phyloP scores from a whole-genome alignment of 2,329 filamentous ascomycete species.

The Myriangium duriaei region DNA sequence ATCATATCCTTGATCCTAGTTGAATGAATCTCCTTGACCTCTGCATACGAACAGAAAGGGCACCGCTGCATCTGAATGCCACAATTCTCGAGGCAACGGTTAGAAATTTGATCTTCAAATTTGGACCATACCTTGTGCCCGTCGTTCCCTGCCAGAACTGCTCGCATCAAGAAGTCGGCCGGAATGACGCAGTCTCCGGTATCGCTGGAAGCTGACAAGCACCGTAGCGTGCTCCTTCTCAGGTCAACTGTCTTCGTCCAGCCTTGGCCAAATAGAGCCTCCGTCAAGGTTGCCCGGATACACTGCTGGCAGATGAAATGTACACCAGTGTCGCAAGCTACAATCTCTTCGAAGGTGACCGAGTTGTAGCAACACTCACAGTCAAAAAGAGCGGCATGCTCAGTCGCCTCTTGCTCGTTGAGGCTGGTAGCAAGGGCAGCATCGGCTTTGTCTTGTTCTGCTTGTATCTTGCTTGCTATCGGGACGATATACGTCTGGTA shows the following conservation, averaged over 20 bases:
- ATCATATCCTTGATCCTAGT: conserved; percentile 27
- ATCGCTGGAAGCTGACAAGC: conserved; percentile 60
- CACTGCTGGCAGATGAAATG: conserved; percentile 75
- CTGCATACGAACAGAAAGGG: conserved; percentile 84
- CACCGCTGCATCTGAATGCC: conserved; percentile 68
- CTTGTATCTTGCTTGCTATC: conserved; percentile 25
- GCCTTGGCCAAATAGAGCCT: conserved; percentile 85
- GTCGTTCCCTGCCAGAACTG: conserved; percentile 51
- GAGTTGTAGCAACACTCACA: conserved; percentile 69
- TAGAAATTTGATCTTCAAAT: conserved; percentile 67
- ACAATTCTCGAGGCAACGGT: conserved; percentile 61
- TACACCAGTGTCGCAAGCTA: conserved; percentile 53
- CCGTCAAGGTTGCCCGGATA: conserved; percentile 66
- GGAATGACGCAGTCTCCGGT: conserved; percentile 62
- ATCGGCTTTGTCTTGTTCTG: conserved; percentile 29
- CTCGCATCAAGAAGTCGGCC: conserved; percentile 55
- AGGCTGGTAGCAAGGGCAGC: conserved; percentile 30
- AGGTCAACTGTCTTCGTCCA: conserved; percentile 72
- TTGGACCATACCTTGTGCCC: conserved; percentile 60
- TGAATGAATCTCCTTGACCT: conserved; percentile 49
- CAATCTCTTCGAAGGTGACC: conserved; percentile 59
- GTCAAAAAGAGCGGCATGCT: conserved; percentile 43
- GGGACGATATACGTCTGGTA: conserved; percentile 33
- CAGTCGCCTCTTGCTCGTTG: conserved; percentile 38
- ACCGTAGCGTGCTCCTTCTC: conserved; percentile 61